These are phyloP conservation scores for Cryptococcus sp. DNA, from an alignment of 1,284 basidiomycete species.

Conservation along the genomic window DNA sequence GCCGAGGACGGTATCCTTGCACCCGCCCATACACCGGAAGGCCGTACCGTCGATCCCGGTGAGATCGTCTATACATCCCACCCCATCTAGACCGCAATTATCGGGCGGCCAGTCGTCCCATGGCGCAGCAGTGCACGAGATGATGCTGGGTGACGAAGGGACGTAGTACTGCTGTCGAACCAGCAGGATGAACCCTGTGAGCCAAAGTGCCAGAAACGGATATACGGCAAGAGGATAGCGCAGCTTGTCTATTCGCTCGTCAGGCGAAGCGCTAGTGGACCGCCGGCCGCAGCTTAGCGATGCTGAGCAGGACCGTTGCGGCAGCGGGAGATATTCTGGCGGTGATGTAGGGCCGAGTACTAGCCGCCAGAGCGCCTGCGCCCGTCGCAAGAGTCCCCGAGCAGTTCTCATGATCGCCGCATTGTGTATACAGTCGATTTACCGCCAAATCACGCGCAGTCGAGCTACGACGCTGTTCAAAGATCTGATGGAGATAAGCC, in stretches of 20 bases:
- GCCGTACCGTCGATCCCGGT: constrained; percentile 6
- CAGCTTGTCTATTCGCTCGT: background rate
- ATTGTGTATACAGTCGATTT: no score
- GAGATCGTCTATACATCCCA: constrained; percentile 28
- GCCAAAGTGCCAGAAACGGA: constrained; percentile 38
- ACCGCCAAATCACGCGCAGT: no score
- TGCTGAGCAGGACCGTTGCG: constrained; percentile 6
- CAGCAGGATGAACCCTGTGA: constrained; percentile 36
- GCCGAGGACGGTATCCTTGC: constrained; percentile 35
- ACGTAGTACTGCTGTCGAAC: constrained; percentile 44
- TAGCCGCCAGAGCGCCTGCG: background rate
- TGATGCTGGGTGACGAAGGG: constrained; percentile 23
- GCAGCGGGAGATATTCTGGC: background rate
- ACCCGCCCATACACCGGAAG: constrained; percentile 47
- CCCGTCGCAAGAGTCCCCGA: no score
- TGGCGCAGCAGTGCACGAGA: constrained; percentile 35
- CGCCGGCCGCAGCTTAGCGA: constrained; percentile 3
- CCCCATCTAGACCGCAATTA: constrained; percentile 40
- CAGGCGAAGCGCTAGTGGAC: constrained; percentile 3
- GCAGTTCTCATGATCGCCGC: no score
- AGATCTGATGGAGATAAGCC: no score
- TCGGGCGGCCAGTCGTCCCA: constrained; percentile 49
- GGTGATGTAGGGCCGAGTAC: constrained; percentile 13
- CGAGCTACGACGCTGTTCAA: no score
- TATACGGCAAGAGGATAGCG: constrained; percentile 12